Base-by-base conservation (phyloP, 352 stramenopile species). In the Globisporangium irregulare region DNA sequence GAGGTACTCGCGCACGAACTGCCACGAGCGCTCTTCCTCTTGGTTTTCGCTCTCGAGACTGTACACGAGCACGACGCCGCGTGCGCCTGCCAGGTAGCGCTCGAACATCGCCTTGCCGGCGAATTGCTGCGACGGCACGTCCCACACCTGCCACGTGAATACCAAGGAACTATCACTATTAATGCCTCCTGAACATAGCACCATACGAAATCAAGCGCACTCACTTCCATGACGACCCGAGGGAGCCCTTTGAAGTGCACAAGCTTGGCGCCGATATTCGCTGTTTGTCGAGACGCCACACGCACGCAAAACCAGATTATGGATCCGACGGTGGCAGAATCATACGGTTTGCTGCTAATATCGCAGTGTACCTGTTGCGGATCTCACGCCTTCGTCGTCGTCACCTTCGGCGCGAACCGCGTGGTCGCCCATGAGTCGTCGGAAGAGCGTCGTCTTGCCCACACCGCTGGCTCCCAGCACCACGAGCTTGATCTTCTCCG, bases 401-500 rank as follows among this genome's bases (percentile, higher is more conserved):
- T 14, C 36, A 41, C 14, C 14, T 4, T 59, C 29, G 0, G 53
- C 29, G 0, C 0, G 9, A 1, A 73, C 36, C 10, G 73, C 56
- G 22, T 41, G 15, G 12, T 74, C 63, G 4, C 81, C 76, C 36
- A 89, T 64, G 58, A 86, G 80, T 22, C 79, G 76, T 5, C 71
- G 74, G 64, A 89, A 89, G 4, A 91, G 71, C 61, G 70, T 70
- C 12, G 82, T 88, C 64, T 89, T 91, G 15, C 82, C 82, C 27
- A 81, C 82, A 0, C 59, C 71, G 0, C 63, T 67, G 1, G 71
- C 70, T 2, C 82, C 82, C 1, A 88, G 63, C 25, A 91, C 7
- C 54, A 86, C 65, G 20, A 91, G 66, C 65, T 91, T 91, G 61
- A 81, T 7, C 38, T 77, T 85, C 69, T 68, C 64, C 25, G 66